Evolutionary conservation across 331 rosid species (phyloP), one percentile per base, ranked within the genome.

Genomic region (Dryas integrifolia): DNA sequence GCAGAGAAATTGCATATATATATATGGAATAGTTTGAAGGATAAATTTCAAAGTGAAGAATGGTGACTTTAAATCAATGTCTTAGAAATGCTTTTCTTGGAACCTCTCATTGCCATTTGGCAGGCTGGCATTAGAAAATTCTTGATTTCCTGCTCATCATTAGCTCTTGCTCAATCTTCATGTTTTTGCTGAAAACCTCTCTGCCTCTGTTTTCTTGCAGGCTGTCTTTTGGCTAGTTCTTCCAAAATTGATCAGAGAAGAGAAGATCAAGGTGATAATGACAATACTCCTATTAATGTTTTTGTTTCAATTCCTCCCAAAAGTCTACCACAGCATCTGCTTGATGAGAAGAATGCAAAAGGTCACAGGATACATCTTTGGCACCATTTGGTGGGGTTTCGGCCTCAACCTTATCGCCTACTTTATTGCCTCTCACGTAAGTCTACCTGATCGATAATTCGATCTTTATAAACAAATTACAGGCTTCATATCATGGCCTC

Each of bases 301-400:
- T 70, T 52, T 89, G 85, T 91, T 94, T 88, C 98, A 94, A 82
- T 94, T 86, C 85, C 96, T 94, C 59, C 98, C 97, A 0, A 94
- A 91, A 78, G 97, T 94, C 64, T 94, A 91, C 85, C 98, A 94
- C 81, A 82, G 92, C 89, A 91, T 91, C 55, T 77, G 75, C 69
- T 76, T 91, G 87, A 94, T 91, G 98, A 91, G 89, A 85, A 86
- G 96, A 69, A 91, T 94, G 98, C 95, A 90, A 5, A 94, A 94
- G 79, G 98, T 94, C 76, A 94, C 97, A 10, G 98, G 98, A n/a
- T 94, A 94, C 80, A 84, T 94, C 71, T 94, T 94, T 75, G 98
- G 98, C 63, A 91, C 98, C 76, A 91, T 94, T 79, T 94, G 98
- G 98, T 94, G 98, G 98, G 97, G 98, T 46, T 91, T 94, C 73